These are phyloP conservation scores for Fagopyrum esculentum DNA, from an alignment of 148 eudicot genomes.

Conservation along the genomic window DNA sequence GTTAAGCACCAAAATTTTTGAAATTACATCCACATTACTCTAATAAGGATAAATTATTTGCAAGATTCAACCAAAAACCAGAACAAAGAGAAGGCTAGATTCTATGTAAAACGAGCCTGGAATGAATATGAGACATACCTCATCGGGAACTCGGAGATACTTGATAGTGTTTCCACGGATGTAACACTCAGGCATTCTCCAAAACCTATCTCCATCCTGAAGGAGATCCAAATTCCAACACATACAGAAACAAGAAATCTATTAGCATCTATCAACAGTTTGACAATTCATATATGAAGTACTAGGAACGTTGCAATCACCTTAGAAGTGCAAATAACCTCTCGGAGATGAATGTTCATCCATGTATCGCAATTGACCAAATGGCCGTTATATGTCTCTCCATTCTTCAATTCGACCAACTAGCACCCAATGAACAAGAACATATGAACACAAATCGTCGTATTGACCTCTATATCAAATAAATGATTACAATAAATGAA, in stretches of 20 bases:
- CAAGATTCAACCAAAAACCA: not conserved
- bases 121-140: constrained; percentile 19
- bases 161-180: constrained; percentile 90
- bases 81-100: not conserved
- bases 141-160: constrained; percentile 43
- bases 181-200: constrained; percentile 96
- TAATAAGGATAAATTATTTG: not conserved
- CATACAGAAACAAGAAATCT: not conserved
- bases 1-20: not conserved
- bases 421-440: constrained; percentile 10
- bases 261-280: not conserved
- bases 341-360: constrained; percentile 97
- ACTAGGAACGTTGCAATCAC: constrained; percentile 23
- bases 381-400: constrained; percentile 91
- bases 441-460: not conserved
- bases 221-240: not conserved
- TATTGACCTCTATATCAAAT: not conserved
- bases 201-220: constrained; percentile 93
- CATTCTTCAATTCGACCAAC: constrained; percentile 95
- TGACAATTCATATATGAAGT: not conserved
- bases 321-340: constrained; percentile 94
- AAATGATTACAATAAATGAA: not conserved
- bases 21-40: not conserved
- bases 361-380: constrained; percentile 93
- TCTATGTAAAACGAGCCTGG: not conserved